These are phyloP conservation scores for Corynascus novoguineensis DNA, from an alignment of 495 filamentous ascomycete species.

Conservation along the genomic window DNA sequence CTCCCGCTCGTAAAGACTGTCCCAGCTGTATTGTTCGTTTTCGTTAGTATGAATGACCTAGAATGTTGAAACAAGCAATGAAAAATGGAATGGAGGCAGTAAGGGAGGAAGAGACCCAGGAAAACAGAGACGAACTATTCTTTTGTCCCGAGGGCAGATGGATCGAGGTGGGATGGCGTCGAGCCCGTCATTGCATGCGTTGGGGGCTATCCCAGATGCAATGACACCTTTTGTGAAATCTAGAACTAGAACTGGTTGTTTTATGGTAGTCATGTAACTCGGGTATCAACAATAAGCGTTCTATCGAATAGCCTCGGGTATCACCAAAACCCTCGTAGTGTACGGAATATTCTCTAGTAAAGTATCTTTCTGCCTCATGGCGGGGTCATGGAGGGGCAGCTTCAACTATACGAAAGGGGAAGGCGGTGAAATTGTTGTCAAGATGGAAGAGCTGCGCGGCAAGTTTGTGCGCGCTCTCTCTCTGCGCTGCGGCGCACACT, in stretches of 20 bases:
- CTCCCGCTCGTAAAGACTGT: constrained; percentile 57
- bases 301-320: not conserved
- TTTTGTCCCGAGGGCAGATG: constrained; percentile 62
- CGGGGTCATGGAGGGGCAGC: constrained; percentile 24
- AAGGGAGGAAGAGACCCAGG: not conserved
- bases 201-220: not conserved
- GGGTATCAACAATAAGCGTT: not conserved
- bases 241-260: no score
- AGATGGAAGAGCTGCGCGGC: no score
- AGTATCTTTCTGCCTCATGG: constrained; percentile 8
- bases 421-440: constrained; percentile 27
- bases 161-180: constrained; percentile 48
- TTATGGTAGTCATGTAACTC: not conserved
- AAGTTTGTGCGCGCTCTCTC: no score
- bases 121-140: constrained; percentile 51
- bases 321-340: no score
- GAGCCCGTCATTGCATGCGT: not conserved
- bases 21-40: constrained; percentile 55
- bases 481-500: no score
- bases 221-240: no score
- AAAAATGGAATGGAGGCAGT: not conserved
- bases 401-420: constrained; percentile 6
- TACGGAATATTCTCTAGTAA: no score
- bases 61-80: not conserved
- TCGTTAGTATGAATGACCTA: not conserved